Percentiles rank a stretch among this genome's conserved stretches.
These are phyloP conservation scores for Daldinia caldariorum DNA, from an alignment of 495 filamentous ascomycete genomes.

Conservation along the genomic window DNA sequence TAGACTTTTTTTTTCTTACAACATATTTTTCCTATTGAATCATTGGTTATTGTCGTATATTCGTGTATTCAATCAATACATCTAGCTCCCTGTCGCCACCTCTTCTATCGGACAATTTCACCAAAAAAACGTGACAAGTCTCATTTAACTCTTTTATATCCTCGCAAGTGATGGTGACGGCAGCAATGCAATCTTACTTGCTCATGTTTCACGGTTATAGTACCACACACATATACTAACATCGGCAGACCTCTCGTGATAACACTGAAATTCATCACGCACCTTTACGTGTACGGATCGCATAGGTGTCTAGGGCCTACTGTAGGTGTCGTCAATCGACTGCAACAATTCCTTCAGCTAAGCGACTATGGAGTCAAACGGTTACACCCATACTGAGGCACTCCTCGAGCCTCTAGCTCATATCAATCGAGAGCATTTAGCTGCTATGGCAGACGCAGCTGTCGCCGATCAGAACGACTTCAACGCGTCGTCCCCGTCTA, in stretches of 20 bases:
- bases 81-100: neutral
- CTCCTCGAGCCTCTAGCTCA: conserved; percentile 50
- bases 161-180: conserved; percentile 23
- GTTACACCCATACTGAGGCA: conserved; percentile 46
- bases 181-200: conserved; percentile 26
- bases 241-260: conserved; percentile 17
- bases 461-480: conserved; percentile 54
- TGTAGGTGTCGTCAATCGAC: conserved; percentile 40
- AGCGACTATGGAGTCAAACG: conserved; percentile 47
- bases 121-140: neutral
- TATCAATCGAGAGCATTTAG: conserved; percentile 45
- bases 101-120: conserved; percentile 7
- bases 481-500: conserved; percentile 43
- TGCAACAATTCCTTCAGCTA: conserved; percentile 24
- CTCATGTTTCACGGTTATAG: conserved; percentile 3
- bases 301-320: conserved; percentile 28
- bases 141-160: conserved; percentile 8
- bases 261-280: conserved; percentile 8
- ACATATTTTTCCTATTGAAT: conserved; percentile 1
- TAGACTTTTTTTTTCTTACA: neutral
- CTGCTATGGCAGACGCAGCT: conserved; percentile 56
- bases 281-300: conserved; percentile 22
- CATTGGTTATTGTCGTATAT: neutral
- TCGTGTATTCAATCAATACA: neutral
- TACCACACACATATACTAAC: conserved; percentile 19